phyloP scores from a whole-genome alignment of 768 basidiomycete species.

The Naganishia antarctica region DNA sequence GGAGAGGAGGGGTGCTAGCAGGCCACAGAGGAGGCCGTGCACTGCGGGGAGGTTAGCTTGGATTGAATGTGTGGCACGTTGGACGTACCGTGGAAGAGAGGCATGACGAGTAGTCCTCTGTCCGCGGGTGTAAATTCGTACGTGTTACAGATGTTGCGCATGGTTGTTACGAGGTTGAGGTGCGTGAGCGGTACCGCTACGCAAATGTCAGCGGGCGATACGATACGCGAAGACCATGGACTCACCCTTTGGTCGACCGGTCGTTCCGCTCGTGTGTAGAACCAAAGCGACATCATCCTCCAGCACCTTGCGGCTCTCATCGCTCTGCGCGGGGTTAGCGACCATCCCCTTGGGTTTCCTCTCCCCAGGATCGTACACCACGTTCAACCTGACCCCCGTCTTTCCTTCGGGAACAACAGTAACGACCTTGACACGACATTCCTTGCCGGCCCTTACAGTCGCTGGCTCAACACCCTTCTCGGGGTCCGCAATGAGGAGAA shows the following conservation, averaged over 20 bases:
- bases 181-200: constrained; percentile 48
- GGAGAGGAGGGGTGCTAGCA: constrained; percentile 59
- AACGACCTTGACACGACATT: constrained; percentile 26
- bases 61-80: background rate
- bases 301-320: constrained; percentile 31
- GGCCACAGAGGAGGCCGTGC: constrained; percentile 60
- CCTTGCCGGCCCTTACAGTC: constrained; percentile 25
- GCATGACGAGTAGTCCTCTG: constrained; percentile 54
- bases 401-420: constrained; percentile 7
- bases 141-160: constrained; percentile 46
- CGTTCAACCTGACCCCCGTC: constrained; percentile 16
- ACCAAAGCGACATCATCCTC: constrained; percentile 56
- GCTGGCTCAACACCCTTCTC: constrained; percentile 8
- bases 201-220: too few species aligned
- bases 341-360: constrained; percentile 1
- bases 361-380: background rate
- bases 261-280: constrained; percentile 62
- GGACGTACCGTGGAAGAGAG: constrained; percentile 37
- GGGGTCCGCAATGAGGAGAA: constrained; percentile 18
- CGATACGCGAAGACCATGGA: background rate
- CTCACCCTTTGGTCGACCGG: constrained; percentile 58
- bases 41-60: constrained; percentile 52
- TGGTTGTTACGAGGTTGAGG: constrained; percentile 46
- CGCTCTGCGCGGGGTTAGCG: constrained; percentile 18
- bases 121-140: constrained; percentile 46